Percentiles rank a stretch among this genome's conserved stretches.
Evolutionary conservation across 2,329 filamentous ascomycete genomes (phyloP).

Genomic region (Chalaropsis ovoidea): DNA sequence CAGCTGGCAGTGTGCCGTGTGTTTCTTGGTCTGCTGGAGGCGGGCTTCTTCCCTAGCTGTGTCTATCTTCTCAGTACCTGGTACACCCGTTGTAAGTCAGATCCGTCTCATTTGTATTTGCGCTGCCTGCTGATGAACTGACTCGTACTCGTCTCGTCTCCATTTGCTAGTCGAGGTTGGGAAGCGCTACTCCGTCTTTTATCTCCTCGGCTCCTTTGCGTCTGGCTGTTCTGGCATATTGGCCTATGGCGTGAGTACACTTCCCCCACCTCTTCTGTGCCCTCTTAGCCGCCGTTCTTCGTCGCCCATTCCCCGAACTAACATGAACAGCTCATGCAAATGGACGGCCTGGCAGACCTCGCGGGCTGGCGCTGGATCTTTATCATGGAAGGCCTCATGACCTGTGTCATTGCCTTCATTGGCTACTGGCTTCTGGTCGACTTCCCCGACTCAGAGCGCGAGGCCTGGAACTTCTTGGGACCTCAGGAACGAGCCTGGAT

Average conservation of each 20-base stretch:
- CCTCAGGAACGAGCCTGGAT: slow-evolving; percentile 44
- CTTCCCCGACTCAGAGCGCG: slow-evolving; percentile 49
- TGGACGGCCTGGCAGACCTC: slow-evolving; percentile 46
- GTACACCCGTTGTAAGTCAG: slow-evolving; percentile 53
- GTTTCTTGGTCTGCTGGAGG: slow-evolving; percentile 54
- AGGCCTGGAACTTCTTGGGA: slow-evolving; percentile 45
- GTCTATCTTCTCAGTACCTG: slow-evolving; percentile 65
- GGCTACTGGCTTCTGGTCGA: slow-evolving; percentile 52
- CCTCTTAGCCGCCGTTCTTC: background rate
- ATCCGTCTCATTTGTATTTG: background rate
- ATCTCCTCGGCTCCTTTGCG: slow-evolving; percentile 56
- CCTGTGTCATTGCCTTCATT: slow-evolving; percentile 41
- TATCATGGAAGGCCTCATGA: slow-evolving; percentile 45
- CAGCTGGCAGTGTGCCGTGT: slow-evolving; percentile 47
- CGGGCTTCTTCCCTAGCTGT: slow-evolving; percentile 61
- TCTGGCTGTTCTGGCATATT: slow-evolving; percentile 58
- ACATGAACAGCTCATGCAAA: slow-evolving; percentile 46
- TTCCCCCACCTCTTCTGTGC: background rate
- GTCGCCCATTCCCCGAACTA: slow-evolving; percentile 24
- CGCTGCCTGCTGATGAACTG: too few relatives aligned
- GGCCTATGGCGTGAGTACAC: slow-evolving; percentile 50
- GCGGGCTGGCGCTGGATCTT: slow-evolving; percentile 61
- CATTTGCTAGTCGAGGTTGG: slow-evolving; percentile 50
- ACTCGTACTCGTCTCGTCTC: background rate
- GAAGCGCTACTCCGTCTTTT: slow-evolving; percentile 59